Conservation (phyloP, 2,329 filamentous ascomycete genomes). For the Pyrenophora graminea region DNA sequence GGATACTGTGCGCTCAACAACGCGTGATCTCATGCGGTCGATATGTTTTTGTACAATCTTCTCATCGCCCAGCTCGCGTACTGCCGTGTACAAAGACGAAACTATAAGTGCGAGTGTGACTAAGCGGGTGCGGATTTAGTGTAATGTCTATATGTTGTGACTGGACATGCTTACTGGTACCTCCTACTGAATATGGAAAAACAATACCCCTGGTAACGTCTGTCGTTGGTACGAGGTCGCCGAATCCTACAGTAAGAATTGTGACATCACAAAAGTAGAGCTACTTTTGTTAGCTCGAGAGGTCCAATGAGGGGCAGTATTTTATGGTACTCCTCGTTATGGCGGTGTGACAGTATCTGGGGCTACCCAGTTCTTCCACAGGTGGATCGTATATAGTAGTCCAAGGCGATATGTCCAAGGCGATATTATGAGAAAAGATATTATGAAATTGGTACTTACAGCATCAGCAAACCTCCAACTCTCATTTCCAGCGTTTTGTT, state of each 20-base stretch:
- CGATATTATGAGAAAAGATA: too few species aligned
- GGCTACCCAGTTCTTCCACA: too few species aligned
- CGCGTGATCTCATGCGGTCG: conserved; percentile 58
- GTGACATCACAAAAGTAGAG: conserved; percentile 53
- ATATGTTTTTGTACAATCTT: conserved; percentile 66
- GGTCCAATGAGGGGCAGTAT: too few species aligned
- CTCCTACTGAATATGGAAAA: conserved; percentile 81
- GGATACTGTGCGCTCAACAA: conserved; percentile 59
- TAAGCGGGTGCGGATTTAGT: neutral
- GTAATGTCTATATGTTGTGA: too few species aligned
- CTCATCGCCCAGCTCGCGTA: conserved; percentile 61
- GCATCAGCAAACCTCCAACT: conserved; percentile 77
- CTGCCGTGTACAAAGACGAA: conserved; percentile 73
- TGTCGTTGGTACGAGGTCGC: conserved; percentile 61
- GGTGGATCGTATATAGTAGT: too few species aligned
- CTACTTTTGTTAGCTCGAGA: too few species aligned
- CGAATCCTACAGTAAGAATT: conserved; percentile 49
- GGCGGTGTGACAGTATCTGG: too few species aligned
- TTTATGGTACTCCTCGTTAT: too few species aligned
- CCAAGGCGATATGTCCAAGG: too few species aligned
- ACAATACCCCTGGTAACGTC: conserved; percentile 70
- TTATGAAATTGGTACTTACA: too few species aligned
- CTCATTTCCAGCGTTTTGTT: conserved; percentile 50
- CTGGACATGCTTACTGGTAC: conserved; percentile 53
- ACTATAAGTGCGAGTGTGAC: conserved; percentile 85